phyloP scores from a whole-genome alignment of 495 filamentous ascomycete genomes.

The Immersiella caudata region DNA sequence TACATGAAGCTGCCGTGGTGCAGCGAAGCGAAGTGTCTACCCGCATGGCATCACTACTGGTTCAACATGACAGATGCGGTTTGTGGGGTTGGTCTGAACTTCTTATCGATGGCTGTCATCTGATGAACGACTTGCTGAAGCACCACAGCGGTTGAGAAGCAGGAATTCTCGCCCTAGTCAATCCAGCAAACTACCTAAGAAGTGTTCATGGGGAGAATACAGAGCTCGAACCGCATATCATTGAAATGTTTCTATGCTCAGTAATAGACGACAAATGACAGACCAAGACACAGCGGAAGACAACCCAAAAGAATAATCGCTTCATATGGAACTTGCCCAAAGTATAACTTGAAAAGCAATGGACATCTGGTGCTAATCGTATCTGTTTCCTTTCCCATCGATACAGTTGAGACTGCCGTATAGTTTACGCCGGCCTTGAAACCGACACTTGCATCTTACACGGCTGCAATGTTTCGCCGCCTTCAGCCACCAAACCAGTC shows the following conservation, averaged over 20 bases:
- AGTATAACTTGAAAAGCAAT: neutral
- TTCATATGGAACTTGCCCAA: neutral
- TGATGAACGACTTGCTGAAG: neutral
- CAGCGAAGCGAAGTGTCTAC: neutral
- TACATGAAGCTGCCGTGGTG: neutral
- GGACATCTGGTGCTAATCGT: slow-evolving; percentile 1
- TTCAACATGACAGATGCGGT: neutral
- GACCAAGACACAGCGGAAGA: too few relatives aligned
- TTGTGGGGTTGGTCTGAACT: neutral
- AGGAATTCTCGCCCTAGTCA: too few relatives aligned
- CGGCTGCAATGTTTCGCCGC: neutral
- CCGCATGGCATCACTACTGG: neutral
- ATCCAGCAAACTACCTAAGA: too few relatives aligned
- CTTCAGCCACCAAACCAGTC: neutral
- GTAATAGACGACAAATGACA: neutral
- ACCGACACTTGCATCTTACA: slow-evolving; percentile 10
- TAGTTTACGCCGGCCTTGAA: too few relatives aligned
- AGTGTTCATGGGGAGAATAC: too few relatives aligned
- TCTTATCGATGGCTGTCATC: neutral
- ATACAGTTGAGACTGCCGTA: neutral
- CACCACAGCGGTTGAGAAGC: too few relatives aligned
- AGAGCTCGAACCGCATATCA: too few relatives aligned
- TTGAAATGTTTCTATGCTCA: neutral
- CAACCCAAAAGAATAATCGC: neutral
- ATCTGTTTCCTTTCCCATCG: slow-evolving; percentile 7